These are phyloP conservation scores for Conringia planisiliqua DNA, from an alignment of 345 rosid species.

Conservation along the genomic window DNA sequence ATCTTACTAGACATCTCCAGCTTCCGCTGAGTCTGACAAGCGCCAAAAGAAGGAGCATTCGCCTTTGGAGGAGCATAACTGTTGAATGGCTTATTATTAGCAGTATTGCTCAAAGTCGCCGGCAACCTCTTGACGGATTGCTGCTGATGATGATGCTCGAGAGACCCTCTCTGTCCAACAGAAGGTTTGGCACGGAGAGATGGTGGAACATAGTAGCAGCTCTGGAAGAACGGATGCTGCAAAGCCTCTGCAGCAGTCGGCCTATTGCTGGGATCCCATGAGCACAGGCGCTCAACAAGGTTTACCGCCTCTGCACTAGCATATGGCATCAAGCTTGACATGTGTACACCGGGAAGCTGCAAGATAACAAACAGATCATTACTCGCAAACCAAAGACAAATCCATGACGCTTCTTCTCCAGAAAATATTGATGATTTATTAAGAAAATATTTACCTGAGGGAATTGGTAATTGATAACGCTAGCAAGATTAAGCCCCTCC, in stretches of 20 bases:
- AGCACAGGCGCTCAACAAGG: conserved; percentile 78
- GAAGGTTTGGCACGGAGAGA: conserved; percentile 62
- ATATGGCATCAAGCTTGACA: conserved; percentile 55
- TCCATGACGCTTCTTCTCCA: neutral
- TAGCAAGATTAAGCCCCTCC: conserved; percentile 86
- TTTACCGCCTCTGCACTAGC: conserved; percentile 65
- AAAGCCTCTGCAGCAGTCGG: conserved; percentile 84
- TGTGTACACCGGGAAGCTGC: conserved; percentile 57
- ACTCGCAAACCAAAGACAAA: neutral
- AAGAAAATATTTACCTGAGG: conserved; percentile 49
- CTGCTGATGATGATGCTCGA: conserved; percentile 46
- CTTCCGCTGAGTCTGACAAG: conserved; percentile 58
- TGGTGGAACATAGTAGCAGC: conserved; percentile 88
- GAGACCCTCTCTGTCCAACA: conserved; percentile 44
- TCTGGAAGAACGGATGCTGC: conserved; percentile 94
- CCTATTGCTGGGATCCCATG: conserved; percentile 93
- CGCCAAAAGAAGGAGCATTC: conserved; percentile 41
- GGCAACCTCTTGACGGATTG: conserved; percentile 42
- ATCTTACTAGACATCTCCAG: conserved; percentile 56
- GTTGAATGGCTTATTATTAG: conserved; percentile 38
- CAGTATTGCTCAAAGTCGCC: conserved; percentile 36
- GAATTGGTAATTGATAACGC: conserved; percentile 69
- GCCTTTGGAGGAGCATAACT: conserved; percentile 46
- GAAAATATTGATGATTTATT: neutral
- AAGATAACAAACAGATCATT: conserved; percentile 10